Base-by-base conservation (phyloP, 495 filamentous ascomycete species). In the Daldinia bambusicola region DNA sequence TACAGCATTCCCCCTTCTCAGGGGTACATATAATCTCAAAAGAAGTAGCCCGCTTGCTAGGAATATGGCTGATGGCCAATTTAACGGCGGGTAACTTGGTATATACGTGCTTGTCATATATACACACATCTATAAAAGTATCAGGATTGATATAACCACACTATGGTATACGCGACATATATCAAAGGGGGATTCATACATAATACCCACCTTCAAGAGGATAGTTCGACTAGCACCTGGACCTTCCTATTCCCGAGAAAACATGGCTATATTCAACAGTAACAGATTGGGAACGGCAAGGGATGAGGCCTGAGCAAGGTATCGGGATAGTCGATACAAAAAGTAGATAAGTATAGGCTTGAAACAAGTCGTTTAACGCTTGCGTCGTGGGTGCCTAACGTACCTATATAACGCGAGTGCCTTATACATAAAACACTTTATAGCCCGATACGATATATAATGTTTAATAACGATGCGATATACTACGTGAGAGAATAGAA, bases 1-100 rank as follows among this genome's bases (percentile, higher is more conserved):
- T 26, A 80, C 84, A 62, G 81, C 85, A 3, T 91, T 89, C 77
- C 92, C 92, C 0, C 69, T 71, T 30, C 72, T 93, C 63, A 82
- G 79, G 22, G 90, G 89, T 61, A 86, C 85, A 6, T 87, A 74
- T 69, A 79, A 81, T 34, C 53, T 82, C 34, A 76, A 74, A 38
- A 60, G 60, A 40, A 48, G 56, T 8, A 6, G 13, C n/a, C 26
- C 14, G 48, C 55, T 10, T 9, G 2, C 45, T 18, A 34, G 53
- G 18, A 59, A 59, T 32, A 37, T 22, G 55, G 55, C 8, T 67
- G 55, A 55, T 36, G 67, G 48, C 40, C 52, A 57, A 6, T 63
- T 63, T 56, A 59, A 20, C 18, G 67, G 63, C 1, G 63, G 67
- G 18, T 71, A 63, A 32, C 7, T 43, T 10, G 34, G 26, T 52